Evolutionary conservation across 1,284 basidiomycete species (phyloP).

Genomic region (Cerioporus squamosus): DNA sequence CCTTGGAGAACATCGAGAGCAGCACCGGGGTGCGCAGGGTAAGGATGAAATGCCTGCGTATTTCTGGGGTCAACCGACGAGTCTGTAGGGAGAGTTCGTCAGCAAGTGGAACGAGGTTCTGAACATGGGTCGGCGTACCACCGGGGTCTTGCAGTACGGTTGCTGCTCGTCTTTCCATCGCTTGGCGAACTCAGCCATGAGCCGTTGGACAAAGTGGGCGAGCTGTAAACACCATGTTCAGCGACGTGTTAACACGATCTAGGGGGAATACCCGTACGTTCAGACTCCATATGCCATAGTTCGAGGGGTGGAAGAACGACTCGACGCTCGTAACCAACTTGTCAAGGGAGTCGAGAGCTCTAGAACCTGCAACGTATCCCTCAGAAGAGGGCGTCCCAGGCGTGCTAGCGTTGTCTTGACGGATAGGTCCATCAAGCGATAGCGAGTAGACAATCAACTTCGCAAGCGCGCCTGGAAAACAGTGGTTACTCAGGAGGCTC

Average conservation of each 20-base stretch:
- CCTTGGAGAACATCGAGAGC: conserved; percentile 96
- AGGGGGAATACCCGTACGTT: conserved; percentile 42
- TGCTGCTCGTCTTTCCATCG: conserved; percentile 86
- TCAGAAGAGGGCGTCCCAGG: conserved; percentile 31
- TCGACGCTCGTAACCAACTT: conserved; percentile 93
- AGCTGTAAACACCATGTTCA: conserved; percentile 43
- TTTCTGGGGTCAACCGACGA: conserved; percentile 80
- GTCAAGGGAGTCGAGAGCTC: conserved; percentile 88
- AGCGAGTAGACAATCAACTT: conserved; percentile 93
- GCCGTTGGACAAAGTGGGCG: conserved; percentile 78
- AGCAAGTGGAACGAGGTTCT: not conserved
- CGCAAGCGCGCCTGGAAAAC: conserved; percentile 73
- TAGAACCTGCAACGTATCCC: conserved; percentile 85
- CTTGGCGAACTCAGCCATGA: conserved; percentile 83
- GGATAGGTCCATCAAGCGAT: conserved; percentile 77
- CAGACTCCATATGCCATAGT: conserved; percentile 73
- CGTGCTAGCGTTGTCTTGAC: conserved; percentile 43
- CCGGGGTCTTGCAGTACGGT: conserved; percentile 81
- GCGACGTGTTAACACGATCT: too few species aligned
- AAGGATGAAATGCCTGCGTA: conserved; percentile 84
- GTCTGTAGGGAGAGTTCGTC: conserved; percentile 41
- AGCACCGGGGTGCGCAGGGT: conserved; percentile 88
- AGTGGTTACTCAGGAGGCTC: not conserved
- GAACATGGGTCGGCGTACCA: conserved; percentile 41
- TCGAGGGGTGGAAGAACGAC: conserved; percentile 91